Conservation (phyloP, 2,329 filamentous ascomycete genomes). For the Aspergillus intermedius region DNA sequence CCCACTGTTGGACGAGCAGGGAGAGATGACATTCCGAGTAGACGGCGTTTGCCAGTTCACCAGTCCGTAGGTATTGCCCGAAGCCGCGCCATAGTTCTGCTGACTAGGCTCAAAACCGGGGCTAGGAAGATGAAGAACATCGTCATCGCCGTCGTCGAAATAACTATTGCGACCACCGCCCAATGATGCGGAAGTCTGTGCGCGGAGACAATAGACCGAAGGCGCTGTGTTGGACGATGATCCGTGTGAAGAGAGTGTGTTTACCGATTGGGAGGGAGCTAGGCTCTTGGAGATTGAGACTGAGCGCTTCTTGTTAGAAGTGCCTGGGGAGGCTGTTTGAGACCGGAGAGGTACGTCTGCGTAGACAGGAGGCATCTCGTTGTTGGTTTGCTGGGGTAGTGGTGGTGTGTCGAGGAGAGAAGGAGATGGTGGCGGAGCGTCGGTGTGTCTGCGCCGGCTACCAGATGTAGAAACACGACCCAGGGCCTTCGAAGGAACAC, state of each 20-base stretch:
- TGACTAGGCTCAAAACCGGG: slow-evolving; percentile 21
- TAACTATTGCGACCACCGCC: slow-evolving; percentile 13
- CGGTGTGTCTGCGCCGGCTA: slow-evolving; percentile 33
- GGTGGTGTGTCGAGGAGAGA: slow-evolving; percentile 20
- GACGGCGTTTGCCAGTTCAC: slow-evolving; percentile 26
- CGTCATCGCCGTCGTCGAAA: slow-evolving; percentile 24
- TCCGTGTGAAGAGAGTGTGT: slow-evolving; percentile 6
- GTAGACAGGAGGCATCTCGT: slow-evolving; percentile 12
- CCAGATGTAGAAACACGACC: slow-evolving; percentile 14
- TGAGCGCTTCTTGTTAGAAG: slow-evolving; percentile 1
- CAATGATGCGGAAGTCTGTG: slow-evolving; percentile 23
- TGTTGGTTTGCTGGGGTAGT: not conserved
- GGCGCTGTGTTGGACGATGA: slow-evolving; percentile 10
- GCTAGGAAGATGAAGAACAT: slow-evolving; percentile 30
- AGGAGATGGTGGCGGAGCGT: slow-evolving; percentile 31
- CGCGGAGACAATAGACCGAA: slow-evolving; percentile 28
- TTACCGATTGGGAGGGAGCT: slow-evolving; percentile 9
- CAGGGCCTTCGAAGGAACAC: slow-evolving; percentile 15
- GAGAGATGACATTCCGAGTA: slow-evolving; percentile 5
- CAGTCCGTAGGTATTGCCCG: slow-evolving; percentile 22
- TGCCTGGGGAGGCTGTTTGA: not conserved
- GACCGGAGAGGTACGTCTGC: slow-evolving; percentile 23
- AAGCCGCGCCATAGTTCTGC: slow-evolving; percentile 20
- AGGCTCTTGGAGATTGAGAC: slow-evolving; percentile 1
- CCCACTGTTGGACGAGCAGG: not conserved